Evolutionary conservation across 2,329 filamentous ascomycete genomes (phyloP).

Genomic region (Aotearoamyces nothofagi): DNA sequence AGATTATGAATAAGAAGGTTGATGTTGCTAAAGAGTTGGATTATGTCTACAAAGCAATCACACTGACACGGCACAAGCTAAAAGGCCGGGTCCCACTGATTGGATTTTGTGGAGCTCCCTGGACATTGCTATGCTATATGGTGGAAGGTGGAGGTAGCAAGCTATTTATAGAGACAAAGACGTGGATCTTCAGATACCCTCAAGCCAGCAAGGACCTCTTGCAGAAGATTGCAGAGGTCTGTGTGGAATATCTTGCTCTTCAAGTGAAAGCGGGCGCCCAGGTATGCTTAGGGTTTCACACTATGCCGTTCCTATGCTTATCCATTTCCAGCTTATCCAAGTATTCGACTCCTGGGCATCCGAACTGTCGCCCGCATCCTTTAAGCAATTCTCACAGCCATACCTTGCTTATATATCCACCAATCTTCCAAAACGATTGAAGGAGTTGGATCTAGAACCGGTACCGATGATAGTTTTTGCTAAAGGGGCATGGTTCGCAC

Average conservation of each 20-base stretch:
- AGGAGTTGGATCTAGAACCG: constrained; percentile 57
- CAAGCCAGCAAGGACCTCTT: constrained; percentile 67
- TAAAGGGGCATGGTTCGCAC: constrained; percentile 91
- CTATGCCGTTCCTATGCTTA: constrained; percentile 1
- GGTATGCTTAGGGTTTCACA: constrained; percentile 25
- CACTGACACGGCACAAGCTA: constrained; percentile 76
- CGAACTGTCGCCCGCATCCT: constrained; percentile 72
- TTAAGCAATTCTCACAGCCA: constrained; percentile 73
- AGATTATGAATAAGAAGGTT: constrained; percentile 64
- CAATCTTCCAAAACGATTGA: constrained; percentile 59
- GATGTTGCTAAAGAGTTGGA: constrained; percentile 72
- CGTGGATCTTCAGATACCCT: constrained; percentile 86
- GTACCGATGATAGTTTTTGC: constrained; percentile 98
- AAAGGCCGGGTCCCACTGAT: constrained; percentile 81
- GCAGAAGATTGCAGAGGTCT: constrained; percentile 85
- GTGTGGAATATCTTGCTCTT: constrained; percentile 83
- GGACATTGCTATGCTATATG: constrained; percentile 98
- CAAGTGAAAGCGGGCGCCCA: constrained; percentile 92
- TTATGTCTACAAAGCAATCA: constrained; percentile 95
- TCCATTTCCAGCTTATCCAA: constrained; percentile 53
- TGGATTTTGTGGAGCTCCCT: constrained; percentile 92
- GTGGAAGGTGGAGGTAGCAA: constrained; percentile 94
- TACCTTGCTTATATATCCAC: constrained; percentile 75
- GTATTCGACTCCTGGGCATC: constrained; percentile 98
- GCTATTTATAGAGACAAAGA: constrained; percentile 87